A percentile compares a stretch with the other conserved stretches of the same genome.
These are phyloP conservation scores for Pittosporum tobira DNA, from an alignment of 129 eudicot genomes.

Conservation along the genomic window DNA sequence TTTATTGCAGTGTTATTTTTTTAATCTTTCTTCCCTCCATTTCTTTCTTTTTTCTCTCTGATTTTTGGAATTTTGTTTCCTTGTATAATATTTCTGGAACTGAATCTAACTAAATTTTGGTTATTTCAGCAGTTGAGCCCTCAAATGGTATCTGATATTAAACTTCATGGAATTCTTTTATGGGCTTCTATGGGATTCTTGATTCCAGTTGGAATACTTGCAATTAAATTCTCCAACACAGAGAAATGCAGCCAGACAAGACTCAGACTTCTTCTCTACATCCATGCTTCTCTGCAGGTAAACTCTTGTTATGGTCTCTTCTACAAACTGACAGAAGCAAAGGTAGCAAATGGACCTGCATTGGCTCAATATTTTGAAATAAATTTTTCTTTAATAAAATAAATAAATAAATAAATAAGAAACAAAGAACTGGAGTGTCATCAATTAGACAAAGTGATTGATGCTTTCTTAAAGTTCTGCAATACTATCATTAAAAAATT, in stretches of 20 bases:
- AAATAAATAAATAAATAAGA: too few species aligned
- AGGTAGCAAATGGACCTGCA: not conserved
- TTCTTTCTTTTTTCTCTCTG: not conserved
- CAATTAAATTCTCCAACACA: constrained; percentile 38
- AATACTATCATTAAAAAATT: constrained; percentile 27
- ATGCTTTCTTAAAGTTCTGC: constrained; percentile 15
- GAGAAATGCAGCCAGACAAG: constrained; percentile 30
- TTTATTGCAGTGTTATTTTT: too few species aligned
- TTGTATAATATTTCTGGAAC: not conserved
- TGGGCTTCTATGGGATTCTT: constrained; percentile 80
- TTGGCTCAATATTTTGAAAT: constrained; percentile 1
- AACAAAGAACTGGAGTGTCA: too few species aligned
- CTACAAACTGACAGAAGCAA: not conserved
- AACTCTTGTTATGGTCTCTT: not conserved
- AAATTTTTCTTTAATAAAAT: too few species aligned
- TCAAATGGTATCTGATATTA: constrained; percentile 31
- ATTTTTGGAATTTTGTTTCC: too few species aligned
- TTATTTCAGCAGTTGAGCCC: constrained; percentile 31
- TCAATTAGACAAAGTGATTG: too few species aligned
- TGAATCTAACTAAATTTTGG: not conserved
- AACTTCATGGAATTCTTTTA: constrained; percentile 53
- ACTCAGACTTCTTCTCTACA: constrained; percentile 35
- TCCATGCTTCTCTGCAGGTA: constrained; percentile 59
- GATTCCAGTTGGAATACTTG: constrained; percentile 56
- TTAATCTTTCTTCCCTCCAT: not conserved